Base-by-base conservation (phyloP, 2,329 filamentous ascomycete genomes). In the Cercospora sesami region DNA sequence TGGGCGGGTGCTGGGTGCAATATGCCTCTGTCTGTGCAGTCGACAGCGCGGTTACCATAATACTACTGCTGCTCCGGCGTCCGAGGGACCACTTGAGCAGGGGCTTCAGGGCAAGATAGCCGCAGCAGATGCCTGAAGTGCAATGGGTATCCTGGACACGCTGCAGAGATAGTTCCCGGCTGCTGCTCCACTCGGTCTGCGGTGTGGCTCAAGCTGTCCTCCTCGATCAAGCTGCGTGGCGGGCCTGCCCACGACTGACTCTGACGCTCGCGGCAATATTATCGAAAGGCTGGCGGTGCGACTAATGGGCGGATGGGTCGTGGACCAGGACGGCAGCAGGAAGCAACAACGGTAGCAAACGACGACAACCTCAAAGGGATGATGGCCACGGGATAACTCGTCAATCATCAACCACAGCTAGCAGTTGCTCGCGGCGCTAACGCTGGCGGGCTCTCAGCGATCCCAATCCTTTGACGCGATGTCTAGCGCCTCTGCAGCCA, bases 391-490 rank as follows among this genome's bases (percentile, higher is more conserved):
- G 57, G 30, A 60, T n/a, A 21, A 5, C 21, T 33, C 53, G 26
- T 58, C 53, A 3, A 18, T 21, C 12, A 58, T 23, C 26, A 12
- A n/a, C 26, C 53, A 28, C 23, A 57, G 18, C 10, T 12, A 26
- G 33, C n/a, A 14, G 21, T 45, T 48, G 45, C 61, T 23, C 61
- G 61, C 45, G 45, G 61, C 61, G 48, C 61, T 57, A 57, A 23
- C 42, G 28, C 53, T 48, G 26, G 28, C 55, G 21, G 33, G 48
- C 62, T 48, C 26, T 60, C 55, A 60, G 63, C 63, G 63, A 65
- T 65, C 63, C 28, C 55, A 60, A 60, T 65, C 63, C 63, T 65
- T 53, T 55, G 30, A 36, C 45, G 30, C 31, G 53, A 58, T 39
- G 33, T 39, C 33, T n/a, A 39, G 33, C 33, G 33, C 33, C 33